These are phyloP conservation scores for Ceratocystis diversiconidia DNA, from an alignment of 2,329 filamentous ascomycete species.

Conservation along the genomic window DNA sequence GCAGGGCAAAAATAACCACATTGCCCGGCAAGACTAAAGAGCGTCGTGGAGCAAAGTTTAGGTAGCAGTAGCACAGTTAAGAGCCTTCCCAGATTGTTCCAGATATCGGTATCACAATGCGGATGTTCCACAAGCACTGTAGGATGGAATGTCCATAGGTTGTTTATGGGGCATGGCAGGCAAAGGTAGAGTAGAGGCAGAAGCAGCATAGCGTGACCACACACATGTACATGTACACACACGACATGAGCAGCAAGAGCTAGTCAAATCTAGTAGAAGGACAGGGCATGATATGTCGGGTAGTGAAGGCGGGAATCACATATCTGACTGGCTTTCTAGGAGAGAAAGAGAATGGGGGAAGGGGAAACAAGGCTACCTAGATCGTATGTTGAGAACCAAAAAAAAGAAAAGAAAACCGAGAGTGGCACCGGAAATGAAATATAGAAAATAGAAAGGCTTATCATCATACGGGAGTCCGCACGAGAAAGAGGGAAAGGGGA, in stretches of 20 bases:
- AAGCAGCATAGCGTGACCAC: neutral
- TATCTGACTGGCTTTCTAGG: neutral
- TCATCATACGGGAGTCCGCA: neutral
- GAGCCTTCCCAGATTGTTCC: neutral
- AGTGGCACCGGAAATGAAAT: neutral
- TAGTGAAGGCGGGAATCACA: neutral
- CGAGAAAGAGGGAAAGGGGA: neutral
- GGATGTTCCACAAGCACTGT: neutral
- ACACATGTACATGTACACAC: neutral
- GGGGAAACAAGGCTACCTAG: slow-evolving; percentile 13
- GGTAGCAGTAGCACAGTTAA: neutral
- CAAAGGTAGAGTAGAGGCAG: neutral
- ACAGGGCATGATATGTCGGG: neutral
- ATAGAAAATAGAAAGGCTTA: neutral
- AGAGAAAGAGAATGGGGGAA: neutral
- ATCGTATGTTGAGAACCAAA: slow-evolving; percentile 4
- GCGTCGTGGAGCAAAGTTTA: neutral
- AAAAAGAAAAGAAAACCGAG: neutral
- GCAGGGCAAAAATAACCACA: neutral
- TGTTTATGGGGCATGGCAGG: neutral
- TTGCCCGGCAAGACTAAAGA: neutral
- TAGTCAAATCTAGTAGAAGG: slow-evolving; percentile 4
- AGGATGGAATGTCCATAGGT: neutral
- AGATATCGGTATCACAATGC: neutral
- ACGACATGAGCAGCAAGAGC: neutral